A percentile compares a stretch with the other conserved stretches of the same genome.
Evolutionary conservation across 2,329 filamentous ascomycete genomes (phyloP).

Genomic region (Stagonosporopsis vannaccii): DNA sequence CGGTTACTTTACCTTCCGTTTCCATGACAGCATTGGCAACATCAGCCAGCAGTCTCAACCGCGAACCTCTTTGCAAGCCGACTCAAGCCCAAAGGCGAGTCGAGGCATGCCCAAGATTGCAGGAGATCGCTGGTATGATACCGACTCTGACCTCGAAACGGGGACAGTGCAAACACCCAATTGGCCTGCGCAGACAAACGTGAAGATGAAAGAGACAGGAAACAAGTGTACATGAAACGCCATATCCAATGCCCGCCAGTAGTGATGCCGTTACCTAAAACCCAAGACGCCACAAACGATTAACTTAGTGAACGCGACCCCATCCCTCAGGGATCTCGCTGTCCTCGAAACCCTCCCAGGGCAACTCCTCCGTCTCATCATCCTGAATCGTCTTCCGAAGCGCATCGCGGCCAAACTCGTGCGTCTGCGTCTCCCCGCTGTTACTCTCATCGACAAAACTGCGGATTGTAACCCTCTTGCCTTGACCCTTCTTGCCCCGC

Average conservation of each 20-base stretch:
- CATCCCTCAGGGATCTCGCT: conserved; percentile 17
- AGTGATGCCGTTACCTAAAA: neutral
- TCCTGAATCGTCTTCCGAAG: conserved; percentile 16
- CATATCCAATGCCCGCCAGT: conserved; percentile 5
- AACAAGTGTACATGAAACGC: neutral
- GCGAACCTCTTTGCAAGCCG: neutral
- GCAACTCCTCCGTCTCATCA: conserved; percentile 46
- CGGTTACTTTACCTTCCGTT: neutral
- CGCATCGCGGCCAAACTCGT: conserved; percentile 24
- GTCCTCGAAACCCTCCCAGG: conserved; percentile 51
- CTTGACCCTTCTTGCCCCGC: conserved; percentile 39
- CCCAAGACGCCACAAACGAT: neutral
- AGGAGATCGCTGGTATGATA: neutral
- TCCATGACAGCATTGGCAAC: neutral
- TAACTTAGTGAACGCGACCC: conserved; percentile 8
- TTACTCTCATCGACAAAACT: conserved; percentile 44
- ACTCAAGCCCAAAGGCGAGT: conserved; percentile 17
- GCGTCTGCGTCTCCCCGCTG: conserved; percentile 33
- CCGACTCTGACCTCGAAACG: neutral
- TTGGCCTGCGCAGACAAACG: neutral
- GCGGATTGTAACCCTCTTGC: conserved; percentile 49
- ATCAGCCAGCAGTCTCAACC: neutral
- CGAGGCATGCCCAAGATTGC: neutral
- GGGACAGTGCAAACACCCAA: neutral
- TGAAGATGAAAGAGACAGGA: neutral